These are phyloP conservation scores for Penicillium expansum DNA, from an alignment of 2,329 filamentous ascomycete genomes.

Conservation along the genomic window DNA sequence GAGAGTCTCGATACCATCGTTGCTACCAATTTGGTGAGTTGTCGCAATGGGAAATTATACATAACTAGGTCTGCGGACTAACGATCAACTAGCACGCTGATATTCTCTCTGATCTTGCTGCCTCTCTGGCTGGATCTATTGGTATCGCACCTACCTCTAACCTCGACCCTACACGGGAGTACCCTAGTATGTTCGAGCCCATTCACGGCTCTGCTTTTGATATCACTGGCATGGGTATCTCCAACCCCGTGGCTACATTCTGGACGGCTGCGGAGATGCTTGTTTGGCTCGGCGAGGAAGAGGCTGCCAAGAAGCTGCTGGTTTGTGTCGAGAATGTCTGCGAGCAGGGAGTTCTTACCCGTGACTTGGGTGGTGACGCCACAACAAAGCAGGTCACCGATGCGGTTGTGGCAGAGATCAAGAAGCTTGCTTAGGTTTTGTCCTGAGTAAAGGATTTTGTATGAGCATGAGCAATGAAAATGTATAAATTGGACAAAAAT, in stretches of 20 bases:
- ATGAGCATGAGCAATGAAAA: neutral
- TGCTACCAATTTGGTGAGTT: conserved; percentile 55
- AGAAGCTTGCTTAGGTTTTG: conserved; percentile 35
- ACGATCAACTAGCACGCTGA: conserved; percentile 52
- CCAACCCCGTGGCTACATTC: conserved; percentile 64
- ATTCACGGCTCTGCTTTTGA: conserved; percentile 64
- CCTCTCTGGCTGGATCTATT: conserved; percentile 67
- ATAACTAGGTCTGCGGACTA: neutral
- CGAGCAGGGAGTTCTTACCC: conserved; percentile 54
- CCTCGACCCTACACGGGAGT: conserved; percentile 60
- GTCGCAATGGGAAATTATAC: neutral
- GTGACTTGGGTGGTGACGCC: conserved; percentile 58
- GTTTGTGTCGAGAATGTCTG: conserved; percentile 61
- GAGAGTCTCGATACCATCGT: conserved; percentile 62
- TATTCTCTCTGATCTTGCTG: conserved; percentile 68
- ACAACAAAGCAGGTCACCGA: conserved; percentile 59
- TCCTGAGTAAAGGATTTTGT: neutral
- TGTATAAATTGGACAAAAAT: neutral
- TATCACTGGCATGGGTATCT: conserved; percentile 60
- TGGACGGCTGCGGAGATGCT: conserved; percentile 71
- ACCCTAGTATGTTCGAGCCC: conserved; percentile 63
- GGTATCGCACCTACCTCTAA: conserved; percentile 70
- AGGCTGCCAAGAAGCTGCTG: conserved; percentile 57
- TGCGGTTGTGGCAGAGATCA: conserved; percentile 54
- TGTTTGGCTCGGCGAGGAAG: conserved; percentile 59